phyloP scores from a whole-genome alignment of 805 yeast genomes.

The Wickerhamomyces canadensis region DNA sequence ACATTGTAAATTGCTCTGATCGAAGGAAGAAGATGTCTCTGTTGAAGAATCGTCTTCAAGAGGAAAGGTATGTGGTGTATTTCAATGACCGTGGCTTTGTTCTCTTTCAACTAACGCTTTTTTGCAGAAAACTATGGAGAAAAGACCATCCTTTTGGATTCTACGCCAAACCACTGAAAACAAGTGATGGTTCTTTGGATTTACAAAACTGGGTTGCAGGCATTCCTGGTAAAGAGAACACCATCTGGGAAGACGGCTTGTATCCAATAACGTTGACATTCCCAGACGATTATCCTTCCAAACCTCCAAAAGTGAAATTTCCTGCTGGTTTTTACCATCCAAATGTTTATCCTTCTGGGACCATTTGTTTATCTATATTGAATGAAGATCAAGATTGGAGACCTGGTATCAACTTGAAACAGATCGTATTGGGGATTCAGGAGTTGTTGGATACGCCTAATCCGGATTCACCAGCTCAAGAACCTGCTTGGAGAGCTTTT shows the following conservation, averaged over 20 bases:
- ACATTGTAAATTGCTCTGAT: too few species aligned
- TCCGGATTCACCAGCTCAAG: conserved; percentile 95
- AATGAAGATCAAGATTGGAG: conserved; percentile 98
- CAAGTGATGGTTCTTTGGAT: conserved; percentile 78
- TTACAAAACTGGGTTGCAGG: conserved; percentile 91
- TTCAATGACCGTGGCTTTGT: neutral
- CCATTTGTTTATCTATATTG: conserved; percentile 85
- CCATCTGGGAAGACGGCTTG: conserved; percentile 87
- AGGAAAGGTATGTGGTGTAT: conserved; percentile 56
- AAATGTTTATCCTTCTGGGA: conserved; percentile 95
- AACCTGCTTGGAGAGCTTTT: conserved; percentile 90
- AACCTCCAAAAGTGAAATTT: conserved; percentile 91
- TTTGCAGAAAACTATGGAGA: conserved; percentile 85
- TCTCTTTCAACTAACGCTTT: conserved; percentile 1
- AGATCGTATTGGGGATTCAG: conserved; percentile 86
- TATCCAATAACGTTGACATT: conserved; percentile 79
- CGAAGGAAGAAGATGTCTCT: conserved; percentile 20
- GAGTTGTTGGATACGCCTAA: conserved; percentile 87
- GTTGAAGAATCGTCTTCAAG: conserved; percentile 63
- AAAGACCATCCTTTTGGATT: conserved; percentile 98
- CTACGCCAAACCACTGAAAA: conserved; percentile 82
- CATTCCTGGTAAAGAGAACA: conserved; percentile 85
- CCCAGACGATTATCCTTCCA: conserved; percentile 91
- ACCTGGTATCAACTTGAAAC: conserved; percentile 90
- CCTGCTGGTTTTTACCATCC: conserved; percentile 94